phyloP scores from a whole-genome alignment of 108 stramenopile genomes.

The Cyclostephanos invisitatus region DNA sequence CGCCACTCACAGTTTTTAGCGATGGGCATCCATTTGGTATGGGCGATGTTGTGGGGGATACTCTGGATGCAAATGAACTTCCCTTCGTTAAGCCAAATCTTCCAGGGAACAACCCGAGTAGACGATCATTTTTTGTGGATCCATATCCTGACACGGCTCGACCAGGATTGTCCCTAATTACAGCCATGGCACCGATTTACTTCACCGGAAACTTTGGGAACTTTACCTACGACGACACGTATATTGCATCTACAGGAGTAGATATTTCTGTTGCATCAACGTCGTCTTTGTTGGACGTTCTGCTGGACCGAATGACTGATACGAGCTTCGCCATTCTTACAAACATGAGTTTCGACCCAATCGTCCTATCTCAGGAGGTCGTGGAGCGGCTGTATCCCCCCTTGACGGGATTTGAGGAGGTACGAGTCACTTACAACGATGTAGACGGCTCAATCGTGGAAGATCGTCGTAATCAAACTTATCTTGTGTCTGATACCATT shows the following conservation, averaged over 20 bases:
- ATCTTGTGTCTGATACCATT: slow-evolving; percentile 35
- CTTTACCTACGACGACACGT: slow-evolving; percentile 17
- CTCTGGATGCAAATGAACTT: background rate
- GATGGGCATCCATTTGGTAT: slow-evolving; percentile 12
- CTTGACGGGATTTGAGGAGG: slow-evolving; percentile 27
- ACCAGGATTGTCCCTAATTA: slow-evolving; percentile 28
- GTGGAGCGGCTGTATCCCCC: slow-evolving; percentile 29
- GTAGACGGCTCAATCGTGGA: slow-evolving; percentile 20
- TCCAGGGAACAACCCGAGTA: slow-evolving; percentile 23
- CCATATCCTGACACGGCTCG: slow-evolving; percentile 36
- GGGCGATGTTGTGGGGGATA: slow-evolving; percentile 14
- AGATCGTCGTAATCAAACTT: slow-evolving; percentile 37
- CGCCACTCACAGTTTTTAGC: background rate
- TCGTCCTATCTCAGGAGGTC: slow-evolving; percentile 26
- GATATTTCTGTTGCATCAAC: slow-evolving; percentile 24
- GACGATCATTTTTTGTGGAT: background rate
- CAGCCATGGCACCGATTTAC: slow-evolving; percentile 36
- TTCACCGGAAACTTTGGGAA: slow-evolving; percentile 26
- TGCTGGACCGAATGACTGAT: slow-evolving; percentile 10
- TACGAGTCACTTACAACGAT: slow-evolving; percentile 3
- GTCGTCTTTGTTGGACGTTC: slow-evolving; percentile 20
- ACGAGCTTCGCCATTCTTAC: slow-evolving; percentile 30
- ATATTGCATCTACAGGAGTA: slow-evolving; percentile 28
- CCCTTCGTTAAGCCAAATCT: slow-evolving; percentile 23
- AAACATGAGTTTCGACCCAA: slow-evolving; percentile 9